Evolutionary conservation across 768 basidiomycete species (phyloP), one percentile per base, ranked within the genome.

Genomic region (Dentipellis fragilis): DNA sequence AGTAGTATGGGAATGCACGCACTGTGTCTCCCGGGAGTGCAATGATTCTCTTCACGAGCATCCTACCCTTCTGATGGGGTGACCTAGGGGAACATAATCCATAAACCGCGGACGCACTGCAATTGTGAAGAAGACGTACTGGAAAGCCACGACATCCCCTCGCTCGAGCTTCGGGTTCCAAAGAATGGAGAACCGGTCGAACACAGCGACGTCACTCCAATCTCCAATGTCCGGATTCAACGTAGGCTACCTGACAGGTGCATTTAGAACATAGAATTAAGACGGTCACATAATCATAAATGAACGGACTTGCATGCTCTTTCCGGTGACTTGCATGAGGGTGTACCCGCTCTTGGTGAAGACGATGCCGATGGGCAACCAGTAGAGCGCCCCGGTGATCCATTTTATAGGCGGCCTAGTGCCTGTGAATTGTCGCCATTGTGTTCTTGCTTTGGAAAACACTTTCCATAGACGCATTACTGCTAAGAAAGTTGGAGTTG

Each of bases 21-120:
- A 62, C 61, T 19, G 52, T 56, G 49, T 62, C 61, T 8, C 61
- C 60, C 2, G 61, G 59, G 19, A 62, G 56, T 10, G 59, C 61
- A 40, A 62, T 10, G 35, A 62, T 49, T 10, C 61, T 49, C 17
- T 62, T 62, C 22, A 60, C 51, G 29, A 60, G 42, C 5, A 59
- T 17, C 36, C 53, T 59, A 22, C 56, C 55, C 46, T 46, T 19
- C 19, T 55, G 54, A 29, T 57, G 60, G 0, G 60, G 58, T 5
- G 60, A 59, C 56, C 59, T 61, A 10, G 17, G 14, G 8, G 34
- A 14, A n/a, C 48, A 42, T 54, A 19, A 37, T 19, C 7, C 39
- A 39, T 11, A 14, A 16, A 14, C n/a, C 51, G 12, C 3, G 2
- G 34, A 14, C 17, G 8, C 23, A 36, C 37, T 29, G 29, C 29